Conservation (phyloP, 176 grass and related monocot genomes). For the Oryza officinalis region DNA sequence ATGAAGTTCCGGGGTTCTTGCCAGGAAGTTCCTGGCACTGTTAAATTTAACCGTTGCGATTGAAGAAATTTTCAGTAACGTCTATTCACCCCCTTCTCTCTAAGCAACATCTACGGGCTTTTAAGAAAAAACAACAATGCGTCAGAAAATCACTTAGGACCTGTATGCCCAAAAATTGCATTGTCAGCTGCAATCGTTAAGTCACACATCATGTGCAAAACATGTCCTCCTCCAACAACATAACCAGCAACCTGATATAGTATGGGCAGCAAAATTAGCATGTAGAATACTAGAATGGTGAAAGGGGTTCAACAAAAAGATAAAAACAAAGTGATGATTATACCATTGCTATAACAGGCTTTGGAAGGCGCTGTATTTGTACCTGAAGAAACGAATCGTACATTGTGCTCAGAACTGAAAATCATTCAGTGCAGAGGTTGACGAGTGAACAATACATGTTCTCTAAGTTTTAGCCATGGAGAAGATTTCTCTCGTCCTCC, state of each 20-base stretch:
- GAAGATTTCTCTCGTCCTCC: too few species aligned
- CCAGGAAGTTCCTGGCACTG: too few species aligned
- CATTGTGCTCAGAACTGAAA: not conserved
- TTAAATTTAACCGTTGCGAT: too few species aligned
- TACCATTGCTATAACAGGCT: too few species aligned
- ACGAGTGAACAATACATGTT: not conserved
- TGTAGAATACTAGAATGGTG: not conserved
- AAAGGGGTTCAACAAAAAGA: slow-evolving; percentile 56
- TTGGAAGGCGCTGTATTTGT: slow-evolving; percentile 87
- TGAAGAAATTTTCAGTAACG: too few species aligned
- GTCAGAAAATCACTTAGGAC: slow-evolving; percentile 60
- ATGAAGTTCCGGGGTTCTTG: too few species aligned
- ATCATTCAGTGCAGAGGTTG: not conserved
- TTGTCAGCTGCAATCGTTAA: slow-evolving; percentile 90
- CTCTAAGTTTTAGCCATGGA: too few species aligned
- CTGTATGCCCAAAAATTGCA: slow-evolving; percentile 85
- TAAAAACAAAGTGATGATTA: too few species aligned
- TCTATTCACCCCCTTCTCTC: too few species aligned
- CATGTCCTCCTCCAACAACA: slow-evolving; percentile 82
- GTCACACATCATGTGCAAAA: slow-evolving; percentile 93
- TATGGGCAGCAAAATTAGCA: not conserved
- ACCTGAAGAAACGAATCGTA: slow-evolving; percentile 52
- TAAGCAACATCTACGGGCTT: too few species aligned
- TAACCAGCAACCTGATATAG: slow-evolving; percentile 74
- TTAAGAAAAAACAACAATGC: not conserved